Conservation (phyloP, 441 rosid species). For the Metrosideros polymorpha region DNA sequence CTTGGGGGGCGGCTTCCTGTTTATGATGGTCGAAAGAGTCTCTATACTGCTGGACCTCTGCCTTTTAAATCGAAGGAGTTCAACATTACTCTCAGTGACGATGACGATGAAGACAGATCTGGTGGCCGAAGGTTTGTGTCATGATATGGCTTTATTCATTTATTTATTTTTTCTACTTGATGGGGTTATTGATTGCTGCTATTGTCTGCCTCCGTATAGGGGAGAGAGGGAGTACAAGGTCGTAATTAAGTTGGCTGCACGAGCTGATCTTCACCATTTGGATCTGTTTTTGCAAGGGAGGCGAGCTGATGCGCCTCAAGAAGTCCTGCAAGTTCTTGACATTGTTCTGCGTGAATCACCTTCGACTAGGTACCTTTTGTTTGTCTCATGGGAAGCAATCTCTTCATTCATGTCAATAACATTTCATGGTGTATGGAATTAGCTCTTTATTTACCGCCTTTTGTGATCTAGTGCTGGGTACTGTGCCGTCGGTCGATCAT, state of each 20-base stretch:
- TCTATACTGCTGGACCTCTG: conserved; percentile 87
- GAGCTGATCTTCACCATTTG: conserved; percentile 84
- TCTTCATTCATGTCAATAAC: background rate
- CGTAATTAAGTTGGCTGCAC: conserved; percentile 79
- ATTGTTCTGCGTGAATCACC: conserved; percentile 96
- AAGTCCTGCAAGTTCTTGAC: conserved; percentile 93
- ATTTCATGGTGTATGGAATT: background rate
- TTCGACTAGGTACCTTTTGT: conserved; percentile 43
- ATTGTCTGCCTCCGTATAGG: conserved; percentile 27
- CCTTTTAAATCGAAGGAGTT: conserved; percentile 79
- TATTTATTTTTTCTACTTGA: background rate
- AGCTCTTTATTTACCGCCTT: background rate
- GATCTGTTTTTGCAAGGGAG: conserved; percentile 81
- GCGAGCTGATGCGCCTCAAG: conserved; percentile 96
- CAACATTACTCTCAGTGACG: conserved; percentile 59
- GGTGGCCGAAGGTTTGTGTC: conserved; percentile 59
- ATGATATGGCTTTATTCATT: background rate
- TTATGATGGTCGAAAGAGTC: conserved; percentile 91
- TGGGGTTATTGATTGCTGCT: background rate
- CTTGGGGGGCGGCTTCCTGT: conserved; percentile 90
- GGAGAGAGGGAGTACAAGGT: conserved; percentile 73
- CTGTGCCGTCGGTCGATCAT: conserved; percentile 86
- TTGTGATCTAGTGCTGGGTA: conserved; percentile 31
- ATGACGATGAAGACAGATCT: conserved; percentile 60
- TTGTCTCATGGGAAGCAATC: background rate